These are phyloP conservation scores for Euphorbia corollata DNA, from an alignment of 441 rosid species.

Conservation along the genomic window DNA sequence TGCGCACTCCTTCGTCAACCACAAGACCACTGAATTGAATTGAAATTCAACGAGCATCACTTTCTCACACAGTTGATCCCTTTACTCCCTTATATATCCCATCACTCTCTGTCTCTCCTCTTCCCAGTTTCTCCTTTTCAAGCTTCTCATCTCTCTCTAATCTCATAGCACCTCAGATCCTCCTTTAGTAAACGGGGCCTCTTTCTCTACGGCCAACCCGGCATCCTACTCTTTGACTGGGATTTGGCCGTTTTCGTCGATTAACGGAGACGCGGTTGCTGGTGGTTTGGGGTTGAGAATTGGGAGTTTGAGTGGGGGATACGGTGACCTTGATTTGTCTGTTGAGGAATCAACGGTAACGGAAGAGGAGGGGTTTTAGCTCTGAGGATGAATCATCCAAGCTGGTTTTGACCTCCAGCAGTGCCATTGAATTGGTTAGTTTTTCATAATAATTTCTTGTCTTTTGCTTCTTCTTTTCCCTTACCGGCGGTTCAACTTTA, in stretches of 20 bases:
- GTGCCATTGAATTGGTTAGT: constrained; percentile 70
- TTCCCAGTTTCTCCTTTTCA: not conserved
- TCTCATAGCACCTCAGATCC: constrained; percentile 40
- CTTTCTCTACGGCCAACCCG: constrained; percentile 76
- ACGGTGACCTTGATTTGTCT: constrained; percentile 49
- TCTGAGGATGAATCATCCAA: constrained; percentile 69
- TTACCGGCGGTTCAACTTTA: too few relatives aligned
- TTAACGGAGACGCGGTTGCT: constrained; percentile 27
- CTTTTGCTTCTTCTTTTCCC: too few relatives aligned
- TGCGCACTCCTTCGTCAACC: constrained; percentile 19
- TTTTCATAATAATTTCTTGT: not conserved
- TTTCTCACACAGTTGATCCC: constrained; percentile 4
- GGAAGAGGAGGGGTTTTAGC: constrained; percentile 62
- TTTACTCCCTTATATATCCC: constrained; percentile 2
- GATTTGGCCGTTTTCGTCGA: constrained; percentile 63
- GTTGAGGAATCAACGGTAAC: constrained; percentile 73
- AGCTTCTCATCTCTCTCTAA: not conserved
- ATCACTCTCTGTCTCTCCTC: not conserved
- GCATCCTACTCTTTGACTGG: constrained; percentile 62
- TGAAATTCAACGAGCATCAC: not conserved
- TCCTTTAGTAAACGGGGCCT: constrained; percentile 58
- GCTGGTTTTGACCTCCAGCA: constrained; percentile 66
- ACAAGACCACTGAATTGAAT: not conserved
- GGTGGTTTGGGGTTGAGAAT: constrained; percentile 50
- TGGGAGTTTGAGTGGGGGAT: constrained; percentile 38